Base-by-base conservation (phyloP, 345 rosid genomes). In the Eucalyptus globulus region DNA sequence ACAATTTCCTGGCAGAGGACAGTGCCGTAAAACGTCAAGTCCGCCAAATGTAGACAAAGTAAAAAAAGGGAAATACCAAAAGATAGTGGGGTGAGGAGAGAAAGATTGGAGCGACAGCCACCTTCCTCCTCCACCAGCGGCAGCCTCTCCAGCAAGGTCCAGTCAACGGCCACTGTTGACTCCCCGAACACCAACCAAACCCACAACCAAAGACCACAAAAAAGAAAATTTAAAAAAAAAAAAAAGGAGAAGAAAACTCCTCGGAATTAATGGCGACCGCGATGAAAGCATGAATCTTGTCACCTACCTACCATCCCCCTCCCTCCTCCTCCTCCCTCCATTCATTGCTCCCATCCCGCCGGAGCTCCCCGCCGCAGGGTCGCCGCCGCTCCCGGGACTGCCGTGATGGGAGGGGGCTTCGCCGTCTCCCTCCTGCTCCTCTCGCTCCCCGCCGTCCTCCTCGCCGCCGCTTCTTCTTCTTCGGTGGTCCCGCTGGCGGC, bases 1-100 rank as follows among this genome's bases (percentile, higher is more conserved):
- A 5, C 3, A 14, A 1, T 3, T 50, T 50, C 16, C 0, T 17
- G 1, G 1, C 6, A 5, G 19, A 50, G 53, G 53, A 50, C 7
- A 50, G 8, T 14, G 7, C 3, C 3, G 53, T 50, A 5, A 72
- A 37, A 34, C 8, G 3, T 29, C 3, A 27, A 2, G 2, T 62
- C 17, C 6, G 0, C 4, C 10, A 13, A 27, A 29, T 37, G 6
- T 19, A 21, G 83, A 76, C 47, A 3, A 37, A 37, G 81, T 5
- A 10, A 37, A 37, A 72, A 65, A 19, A 10, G 26, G 2, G 12
- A 22, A 37, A 19, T 21, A 14, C 83, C 45, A 76, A 6, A 21
- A 22, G 3, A 37, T 76, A 53, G 58, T 21, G 58, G 58, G 58
- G 10, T 53, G 26, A 22, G 24, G 14, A 43, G 44, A 37, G 44